Evolutionary conservation across 2,329 filamentous ascomycete species (phyloP).

Genomic region (Calonectria multiphialidica): DNA sequence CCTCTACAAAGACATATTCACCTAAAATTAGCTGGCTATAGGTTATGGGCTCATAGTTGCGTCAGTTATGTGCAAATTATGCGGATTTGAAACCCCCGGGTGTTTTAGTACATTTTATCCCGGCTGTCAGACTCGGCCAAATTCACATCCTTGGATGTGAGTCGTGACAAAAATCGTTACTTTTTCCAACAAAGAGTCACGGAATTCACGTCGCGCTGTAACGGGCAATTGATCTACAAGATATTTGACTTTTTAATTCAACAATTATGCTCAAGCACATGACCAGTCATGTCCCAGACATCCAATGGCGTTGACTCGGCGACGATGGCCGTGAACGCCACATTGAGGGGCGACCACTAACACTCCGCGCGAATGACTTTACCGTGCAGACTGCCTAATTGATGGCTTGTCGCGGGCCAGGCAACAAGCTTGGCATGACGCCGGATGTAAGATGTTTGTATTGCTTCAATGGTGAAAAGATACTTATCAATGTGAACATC

Average conservation of each 20-base stretch:
- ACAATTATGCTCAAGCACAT: background rate
- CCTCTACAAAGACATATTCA: background rate
- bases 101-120: background rate
- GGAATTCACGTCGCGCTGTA: no score
- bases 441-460: background rate
- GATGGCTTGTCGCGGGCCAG: background rate
- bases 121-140: background rate
- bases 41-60: background rate
- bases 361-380: background rate
- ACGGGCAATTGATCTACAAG: background rate
- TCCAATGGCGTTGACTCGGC: background rate
- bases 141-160: background rate
- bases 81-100: background rate
- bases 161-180: background rate
- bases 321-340: background rate
- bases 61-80: background rate
- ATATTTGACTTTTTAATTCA: background rate
- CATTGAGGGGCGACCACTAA: background rate
- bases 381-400: slow-evolving; percentile 1
- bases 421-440: slow-evolving; percentile 2
- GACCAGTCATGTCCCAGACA: background rate
- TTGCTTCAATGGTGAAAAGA: background rate
- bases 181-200: background rate
- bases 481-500: background rate
- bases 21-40: background rate